Evolutionary conservation across 768 basidiomycete genomes (phyloP), one percentile per base, ranked within the genome.

Genomic region (Serendipita sp.): DNA sequence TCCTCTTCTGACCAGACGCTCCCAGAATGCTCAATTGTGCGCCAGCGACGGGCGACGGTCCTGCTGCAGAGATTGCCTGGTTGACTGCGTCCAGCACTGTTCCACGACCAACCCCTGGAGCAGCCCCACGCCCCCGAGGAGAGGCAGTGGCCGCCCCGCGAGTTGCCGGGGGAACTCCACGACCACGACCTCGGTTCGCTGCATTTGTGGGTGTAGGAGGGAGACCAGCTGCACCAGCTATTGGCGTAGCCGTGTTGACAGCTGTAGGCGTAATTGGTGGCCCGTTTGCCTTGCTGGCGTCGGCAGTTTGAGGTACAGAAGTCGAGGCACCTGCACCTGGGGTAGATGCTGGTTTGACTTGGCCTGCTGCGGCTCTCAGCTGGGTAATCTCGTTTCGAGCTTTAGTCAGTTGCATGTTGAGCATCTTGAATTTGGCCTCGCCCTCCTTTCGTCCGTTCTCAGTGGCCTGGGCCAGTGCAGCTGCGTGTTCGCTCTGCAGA

Each of bases 51-150:
- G 53, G 30, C 11, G 53, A 22, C 13, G 53, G 53, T 58, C 13
- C 53, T 9, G 24, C 53, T 26, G 24, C 53, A n/a, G 53, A 24
- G 31, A 58, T 58, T 13, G 53, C 53, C 28, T 58, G 53, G 30
- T 58, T 58, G n/a, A 58, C 53, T n/a, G 53, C 53, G n/a, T 58
- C 53, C 9, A 58, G 53, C 30, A 58, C 53, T 26, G 53, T 30
- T 22, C 53, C 53, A 24, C 53, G 20, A 1, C 53, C 53, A 22
- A 24, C 30, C 17, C 53, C 53, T n/a, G 53, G 53, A 1, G 53
- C 26, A 58, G 26, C 53, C 11, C 53, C 53, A 7, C 53, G 20
- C 11, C 45, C 45, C 7, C 45, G 20, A 38, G 34, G 34, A 14
- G 34, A 38, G 5, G 34, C 34, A 24, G 2, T 9, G n/a, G 20